These are phyloP conservation scores for Mycena maculata DNA, from an alignment of 768 basidiomycete genomes.

Conservation along the genomic window DNA sequence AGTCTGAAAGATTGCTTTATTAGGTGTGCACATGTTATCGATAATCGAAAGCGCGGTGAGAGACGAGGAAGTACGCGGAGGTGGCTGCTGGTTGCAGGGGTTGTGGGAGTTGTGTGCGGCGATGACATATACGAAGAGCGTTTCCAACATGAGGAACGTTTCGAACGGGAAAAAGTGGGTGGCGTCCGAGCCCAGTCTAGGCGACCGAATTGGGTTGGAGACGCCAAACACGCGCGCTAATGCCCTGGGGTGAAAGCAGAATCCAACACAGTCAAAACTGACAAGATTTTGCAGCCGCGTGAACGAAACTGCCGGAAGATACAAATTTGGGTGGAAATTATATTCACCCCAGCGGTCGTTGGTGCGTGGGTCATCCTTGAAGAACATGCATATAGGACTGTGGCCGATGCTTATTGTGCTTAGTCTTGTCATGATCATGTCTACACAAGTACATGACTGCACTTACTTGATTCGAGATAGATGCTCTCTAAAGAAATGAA, in stretches of 20 bases:
- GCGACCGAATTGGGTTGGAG: neutral
- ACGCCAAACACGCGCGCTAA: neutral
- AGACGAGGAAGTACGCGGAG: neutral
- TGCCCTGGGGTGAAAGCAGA: neutral
- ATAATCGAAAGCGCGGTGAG: slow-evolving; percentile 8
- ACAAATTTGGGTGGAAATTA: too few species aligned
- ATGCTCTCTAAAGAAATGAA: too few species aligned
- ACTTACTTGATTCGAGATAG: too few species aligned
- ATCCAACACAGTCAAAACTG: neutral
- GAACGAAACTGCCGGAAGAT: neutral
- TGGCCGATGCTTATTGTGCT: slow-evolving; percentile 2
- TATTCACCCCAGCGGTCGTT: too few species aligned
- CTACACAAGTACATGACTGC: too few species aligned
- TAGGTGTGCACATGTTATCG: too few species aligned
- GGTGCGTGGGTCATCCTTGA: too few species aligned
- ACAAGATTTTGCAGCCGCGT: slow-evolving; percentile 1
- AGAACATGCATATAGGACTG: neutral
- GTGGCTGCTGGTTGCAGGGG: too few species aligned
- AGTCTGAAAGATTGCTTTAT: too few species aligned
- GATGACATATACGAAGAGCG: neutral
- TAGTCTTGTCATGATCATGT: too few species aligned
- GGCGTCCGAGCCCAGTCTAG: neutral
- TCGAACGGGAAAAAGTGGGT: slow-evolving; percentile 2
- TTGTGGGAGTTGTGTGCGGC: too few species aligned
- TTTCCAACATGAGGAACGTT: neutral